Base-by-base conservation (phyloP, 176 grass and related monocot genomes). In the Musa troglodytarum region DNA sequence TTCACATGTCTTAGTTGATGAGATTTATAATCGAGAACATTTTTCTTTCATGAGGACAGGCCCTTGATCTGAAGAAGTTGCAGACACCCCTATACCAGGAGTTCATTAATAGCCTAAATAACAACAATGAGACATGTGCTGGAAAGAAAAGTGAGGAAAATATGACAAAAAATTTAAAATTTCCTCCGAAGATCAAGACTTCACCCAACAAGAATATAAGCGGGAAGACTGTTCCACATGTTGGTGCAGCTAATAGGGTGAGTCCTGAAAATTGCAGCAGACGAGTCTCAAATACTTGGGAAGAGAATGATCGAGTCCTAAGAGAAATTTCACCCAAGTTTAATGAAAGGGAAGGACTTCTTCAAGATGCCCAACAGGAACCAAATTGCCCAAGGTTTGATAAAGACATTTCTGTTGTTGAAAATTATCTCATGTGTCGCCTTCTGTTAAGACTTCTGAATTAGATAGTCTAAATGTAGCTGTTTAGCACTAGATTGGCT, bases 1-100 rank as follows among this genome's bases (percentile, higher is more conserved):
- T 66, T 24, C 10, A 75, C 76, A 67, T 56, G 72, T 15, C 76
- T 74, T 79, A 56, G 28, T 76, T 50, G 14, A 73, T 81, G n/a
- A 22, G 6, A 25, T 54, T 43, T 55, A 0, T 73, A 25, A 56
- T 17, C 2, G 50, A 19, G 6, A 28, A 10, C 12, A 6, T 8
- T 34, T 6, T 50, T 12, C 49, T 69, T 61, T 74, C 28, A 76
- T 34, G 1, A 43, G 34, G 34, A 13, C 78, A 99, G 96, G 96
- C 96, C 74, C 81, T 99, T 87, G 96, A 95, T 81, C 84, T 99
- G 80, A 94, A 99, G 83, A 99, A 99, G 76, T 77, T 99, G 77
- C 96, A 92, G 72, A 89, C 91, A 74, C 90, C 96, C 80, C 83
- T 99, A 70, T 99, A 92, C 24, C 88, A 97, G 86, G 93, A 99